Evolutionary conservation across 2,329 filamentous ascomycete genomes (phyloP), one percentile per base, ranked within the genome.

Genomic region (Cercospora sp.): DNA sequence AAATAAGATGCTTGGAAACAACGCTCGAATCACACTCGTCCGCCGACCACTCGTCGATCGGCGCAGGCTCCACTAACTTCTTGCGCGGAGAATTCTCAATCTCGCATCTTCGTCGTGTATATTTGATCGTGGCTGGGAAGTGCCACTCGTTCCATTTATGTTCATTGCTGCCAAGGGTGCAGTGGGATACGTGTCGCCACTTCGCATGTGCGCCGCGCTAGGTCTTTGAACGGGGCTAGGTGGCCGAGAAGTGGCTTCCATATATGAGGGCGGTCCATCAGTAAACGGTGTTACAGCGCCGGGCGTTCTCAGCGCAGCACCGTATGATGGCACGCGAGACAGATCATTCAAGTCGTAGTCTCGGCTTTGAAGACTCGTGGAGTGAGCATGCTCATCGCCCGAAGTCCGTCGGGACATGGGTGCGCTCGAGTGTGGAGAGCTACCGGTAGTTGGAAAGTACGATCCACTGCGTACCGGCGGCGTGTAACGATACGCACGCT

Each of bases 301-400:
- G 1, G 82, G 81, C 1, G 82, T 83, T 33, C 82, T 79, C 7
- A 84, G 76, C 7, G 83, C 83, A 0, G 83, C 83, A 73, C 82
- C 82, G 72, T 86, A 86, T 59, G 82, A 84, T 8, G 84, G 84
- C 0, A 84, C 84, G 40, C 83, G 80, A 4, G 79, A 77, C 1
- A 86, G 78, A 33, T 79, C 79, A 48, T 80, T 79, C 78, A 84
- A 80, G 73, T 85, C 81, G 71, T 81, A 84, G 61, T 79, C 77
- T 33, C 64, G 60, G 23, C 68, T 64, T 42, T 73, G 72, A n/a
- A 73, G 13, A 40, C 16, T 40, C 45, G 28, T 68, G 67, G 18
- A 36, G 5, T n/a, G 18, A 67, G 33, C 36, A 40, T 71, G 67
- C 20, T 71, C 64, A 10, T 80, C 78, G 67, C 74, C 75, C 1